Evolutionary conservation across 177 flowering plant species (phyloP).

Genomic region (Vitis hybrid): DNA sequence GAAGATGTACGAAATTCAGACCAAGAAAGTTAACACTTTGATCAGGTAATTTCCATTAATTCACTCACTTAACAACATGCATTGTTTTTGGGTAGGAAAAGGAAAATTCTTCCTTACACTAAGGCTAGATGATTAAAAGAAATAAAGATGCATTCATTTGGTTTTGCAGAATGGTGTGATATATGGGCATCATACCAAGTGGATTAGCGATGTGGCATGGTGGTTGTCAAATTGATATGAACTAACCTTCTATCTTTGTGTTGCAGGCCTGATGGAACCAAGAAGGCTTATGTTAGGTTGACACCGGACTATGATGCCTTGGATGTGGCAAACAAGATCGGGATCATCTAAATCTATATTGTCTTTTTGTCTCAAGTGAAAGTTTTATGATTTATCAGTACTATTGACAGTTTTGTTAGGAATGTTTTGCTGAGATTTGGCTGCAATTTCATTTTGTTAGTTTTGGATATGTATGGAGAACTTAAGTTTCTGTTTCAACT

Average conservation of each 20-base stretch:
- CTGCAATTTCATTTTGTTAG: conserved; percentile 3
- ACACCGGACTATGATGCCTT: conserved; percentile 78
- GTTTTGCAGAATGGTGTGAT: background rate
- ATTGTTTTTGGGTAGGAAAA: background rate
- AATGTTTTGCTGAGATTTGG: conserved; percentile 7
- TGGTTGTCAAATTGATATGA: background rate
- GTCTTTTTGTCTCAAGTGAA: background rate
- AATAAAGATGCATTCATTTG: too few species aligned
- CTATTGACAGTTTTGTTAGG: conserved; percentile 24
- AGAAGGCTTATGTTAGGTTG: conserved; percentile 83
- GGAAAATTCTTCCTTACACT: too few species aligned
- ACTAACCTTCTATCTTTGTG: background rate
- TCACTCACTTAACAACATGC: background rate
- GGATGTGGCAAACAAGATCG: conserved; percentile 92
- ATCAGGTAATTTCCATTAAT: conserved; percentile 46
- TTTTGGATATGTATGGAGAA: conserved; percentile 3
- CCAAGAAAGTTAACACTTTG: conserved; percentile 78
- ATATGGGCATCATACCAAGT: background rate
- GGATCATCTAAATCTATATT: conserved; percentile 49
- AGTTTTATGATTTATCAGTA: background rate
- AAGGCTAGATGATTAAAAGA: too few species aligned
- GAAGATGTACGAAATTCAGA: conserved; percentile 82
- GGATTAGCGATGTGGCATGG: background rate
- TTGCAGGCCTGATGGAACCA: conserved; percentile 85
- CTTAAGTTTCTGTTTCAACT: background rate